Evolutionary conservation across 2,329 filamentous ascomycete genomes (phyloP), one percentile per base, ranked within the genome.

Genomic region (Colletotrichum filicis): DNA sequence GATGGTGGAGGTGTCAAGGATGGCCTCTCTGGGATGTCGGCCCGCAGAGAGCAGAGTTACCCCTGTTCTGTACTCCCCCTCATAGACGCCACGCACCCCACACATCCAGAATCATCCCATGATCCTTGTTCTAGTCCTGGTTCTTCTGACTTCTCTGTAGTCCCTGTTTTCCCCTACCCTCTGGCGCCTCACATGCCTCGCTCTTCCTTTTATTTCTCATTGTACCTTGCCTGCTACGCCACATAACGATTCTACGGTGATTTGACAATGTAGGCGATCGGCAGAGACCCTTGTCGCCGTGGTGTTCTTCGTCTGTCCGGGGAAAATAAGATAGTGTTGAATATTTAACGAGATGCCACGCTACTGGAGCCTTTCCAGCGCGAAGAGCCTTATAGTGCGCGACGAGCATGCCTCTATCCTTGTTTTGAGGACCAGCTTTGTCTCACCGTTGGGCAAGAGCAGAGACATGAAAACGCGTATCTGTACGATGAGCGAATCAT

Each of bases 21-120:
- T 66, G 52, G 42, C 57, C 75, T 80, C 78, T 82, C 79, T 82
- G 81, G 81, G 76, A 76, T 79, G 78, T 82, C 81, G 81, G 81
- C 68, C 81, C 81, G 81, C 66, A 67, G 73, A 26, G n/a, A 52
- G 28, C 22, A 53, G 28, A 24, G 60, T 19, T 19, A 5, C 49
- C 46, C 60, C 46, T 63, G 60, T n/a, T 53, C 32, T 22, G 22
- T n/a, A 62, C n/a, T n/a, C 55, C 32, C 28, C n/a, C 32, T 42
- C 32, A 30, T 56, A 22, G 37, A 42, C 37, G 37, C 16, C 52
- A 24, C 26, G 56, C 52, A 72, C 65, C 53, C 69, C 52, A 63
- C 52, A 63, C 58, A 59, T 58, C 24, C 16, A 68, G 14, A 28
- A 14, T 57, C 35, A n/a, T 61, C 68, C 55, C 55, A 58, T 66